Percentiles rank a stretch among this genome's conserved stretches.
Conservation (phyloP, 495 filamentous ascomycete genomes). For the Lasiosphaeria hispida region DNA sequence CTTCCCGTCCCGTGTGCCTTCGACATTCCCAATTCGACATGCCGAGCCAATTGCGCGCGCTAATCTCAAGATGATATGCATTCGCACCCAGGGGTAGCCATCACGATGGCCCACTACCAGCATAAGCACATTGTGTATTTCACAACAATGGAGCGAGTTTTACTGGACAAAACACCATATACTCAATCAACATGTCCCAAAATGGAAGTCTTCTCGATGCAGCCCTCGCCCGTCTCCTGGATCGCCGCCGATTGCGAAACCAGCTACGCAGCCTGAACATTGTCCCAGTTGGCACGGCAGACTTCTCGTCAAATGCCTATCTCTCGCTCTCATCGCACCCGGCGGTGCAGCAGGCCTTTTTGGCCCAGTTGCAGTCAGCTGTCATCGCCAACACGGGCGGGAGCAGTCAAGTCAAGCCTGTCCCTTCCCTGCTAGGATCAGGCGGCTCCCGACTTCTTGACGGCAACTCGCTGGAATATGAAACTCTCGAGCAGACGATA, state of each 20-base stretch:
- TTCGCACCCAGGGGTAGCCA: too few species aligned
- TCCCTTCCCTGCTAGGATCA: constrained; percentile 42
- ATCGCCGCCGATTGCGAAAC: not conserved
- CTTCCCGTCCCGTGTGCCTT: too few species aligned
- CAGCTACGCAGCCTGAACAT: not conserved
- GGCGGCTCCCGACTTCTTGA: constrained; percentile 62
- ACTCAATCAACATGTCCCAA: too few species aligned
- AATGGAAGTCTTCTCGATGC: not conserved
- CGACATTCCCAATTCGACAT: too few species aligned
- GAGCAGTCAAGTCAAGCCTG: not conserved
- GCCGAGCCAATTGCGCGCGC: too few species aligned
- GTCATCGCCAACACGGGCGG: too few species aligned
- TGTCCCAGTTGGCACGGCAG: constrained; percentile 14
- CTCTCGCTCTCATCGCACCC: constrained; percentile 54
- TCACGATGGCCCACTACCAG: too few species aligned
- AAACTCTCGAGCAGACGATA: constrained; percentile 61
- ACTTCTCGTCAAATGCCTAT: constrained; percentile 66
- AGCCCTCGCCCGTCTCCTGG: not conserved
- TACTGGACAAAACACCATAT: too few species aligned
- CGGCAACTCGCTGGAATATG: constrained; percentile 66
- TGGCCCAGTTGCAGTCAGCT: constrained; percentile 35
- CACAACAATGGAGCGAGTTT: too few species aligned
- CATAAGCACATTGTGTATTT: too few species aligned
- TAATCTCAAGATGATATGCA: too few species aligned
- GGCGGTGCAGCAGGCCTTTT: constrained; percentile 38